phyloP scores from a whole-genome alignment of 306 rosid genomes.

The Prunus persica region Prunus_persica_NCBIv2 NC_034016.1:9230501-9231000 shows the following conservation, averaged over 20 bases:
- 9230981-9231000: constrained; percentile 63
- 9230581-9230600: constrained; percentile 74
- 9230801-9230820: constrained; percentile 50
- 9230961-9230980: constrained; percentile 59
- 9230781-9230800: constrained; percentile 60
- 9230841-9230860: constrained; percentile 75
- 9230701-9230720: constrained; percentile 54
- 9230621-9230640: constrained; percentile 52
- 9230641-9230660: constrained; percentile 58
- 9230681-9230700: constrained; percentile 57
- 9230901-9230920: constrained; percentile 33
- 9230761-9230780: constrained; percentile 66
- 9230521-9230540: constrained; percentile 61
- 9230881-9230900: constrained; percentile 70
- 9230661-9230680: constrained; percentile 67
- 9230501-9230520: constrained; percentile 64
- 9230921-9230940: constrained; percentile 58
- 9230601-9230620: constrained; percentile 61
- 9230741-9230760: constrained; percentile 86
- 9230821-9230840: constrained; percentile 50
- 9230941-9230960: constrained; percentile 63
- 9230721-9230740: constrained; percentile 48
- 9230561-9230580: constrained; percentile 35
- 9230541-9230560: constrained; percentile 1
- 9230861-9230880: constrained; percentile 90